Conservation (phyloP, 257 asterid species). For the Solanum piurae region DNA sequence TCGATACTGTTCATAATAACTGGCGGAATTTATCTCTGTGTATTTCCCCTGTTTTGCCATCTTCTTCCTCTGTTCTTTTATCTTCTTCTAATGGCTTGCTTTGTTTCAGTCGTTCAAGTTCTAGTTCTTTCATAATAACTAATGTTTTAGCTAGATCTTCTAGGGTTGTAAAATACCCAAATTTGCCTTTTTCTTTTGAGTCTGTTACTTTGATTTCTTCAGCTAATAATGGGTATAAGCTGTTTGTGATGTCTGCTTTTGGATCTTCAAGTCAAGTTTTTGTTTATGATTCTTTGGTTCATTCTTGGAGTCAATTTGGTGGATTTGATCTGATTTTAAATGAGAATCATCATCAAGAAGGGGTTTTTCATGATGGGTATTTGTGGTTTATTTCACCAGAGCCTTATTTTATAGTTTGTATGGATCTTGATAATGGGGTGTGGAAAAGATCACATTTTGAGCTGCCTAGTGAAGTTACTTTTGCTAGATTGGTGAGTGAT, state of each 20-base stretch:
- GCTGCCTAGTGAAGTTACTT: constrained; percentile 30
- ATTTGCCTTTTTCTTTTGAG: constrained; percentile 27
- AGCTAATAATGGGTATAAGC: constrained; percentile 14
- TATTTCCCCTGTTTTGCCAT: constrained; percentile 20
- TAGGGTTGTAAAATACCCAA: constrained; percentile 36
- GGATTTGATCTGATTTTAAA: constrained; percentile 18
- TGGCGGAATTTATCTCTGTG: constrained; percentile 37
- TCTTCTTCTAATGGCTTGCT: constrained; percentile 46
- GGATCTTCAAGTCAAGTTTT: constrained; percentile 28
- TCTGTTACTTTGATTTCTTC: constrained; percentile 31
- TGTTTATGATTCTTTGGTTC: constrained; percentile 25
- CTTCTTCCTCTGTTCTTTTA: constrained; percentile 16
- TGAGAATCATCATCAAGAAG: constrained; percentile 33
- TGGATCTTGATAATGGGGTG: constrained; percentile 30
- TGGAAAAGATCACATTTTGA: constrained; percentile 26
- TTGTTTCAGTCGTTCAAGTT: constrained; percentile 29
- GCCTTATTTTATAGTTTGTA: constrained; percentile 27
- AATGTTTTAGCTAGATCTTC: constrained; percentile 31
- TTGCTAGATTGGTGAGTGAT: constrained; percentile 39
- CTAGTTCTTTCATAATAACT: constrained; percentile 30
- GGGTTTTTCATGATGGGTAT: constrained; percentile 23
- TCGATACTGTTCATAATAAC: constrained; percentile 27
- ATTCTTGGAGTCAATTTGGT: constrained; percentile 24
- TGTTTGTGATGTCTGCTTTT: constrained; percentile 28
- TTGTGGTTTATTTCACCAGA: constrained; percentile 45